Evolutionary conservation across 1,139 yeast species (phyloP), one percentile per base, ranked within the genome.

Genomic region (Lodderomyces metapsilosis): DNA sequence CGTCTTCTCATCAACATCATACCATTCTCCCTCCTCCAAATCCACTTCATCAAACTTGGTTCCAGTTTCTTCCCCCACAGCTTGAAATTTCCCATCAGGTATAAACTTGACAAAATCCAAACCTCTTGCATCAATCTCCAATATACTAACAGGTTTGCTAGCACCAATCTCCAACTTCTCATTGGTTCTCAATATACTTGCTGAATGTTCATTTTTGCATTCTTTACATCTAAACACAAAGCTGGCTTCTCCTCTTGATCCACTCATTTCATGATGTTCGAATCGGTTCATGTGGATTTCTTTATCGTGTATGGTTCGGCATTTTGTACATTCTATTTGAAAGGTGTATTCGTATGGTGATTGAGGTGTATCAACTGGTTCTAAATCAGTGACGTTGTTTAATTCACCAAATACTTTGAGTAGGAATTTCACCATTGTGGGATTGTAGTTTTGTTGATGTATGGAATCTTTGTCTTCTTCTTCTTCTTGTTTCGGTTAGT

Each of bases 1-100:
- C 4, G 87, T 83, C 54, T 82, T 78, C 45, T 92, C 98, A 58
- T 92, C 98, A 58, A 91, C 94, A 56, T 92, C 98, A 59, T 83
- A 92, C 95, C 96, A 91, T 58, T 92, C 98, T 36, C 78, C 80
- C 33, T 88, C 97, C 34, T 74, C 77, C 40, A 88, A 63, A 44
- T 84, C 88, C n/a, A 88, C 76, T 16, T 83, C 88, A 10, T 58
- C 59, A 53, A 86, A 87, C 43, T 58, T 62, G 2, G 86, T 71
- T 8, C 63, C 60, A 2, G 79, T 62, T 13, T 77, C 81, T 7
- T 61, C 65, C 3, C 88, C 87, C 35, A 61, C 65, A 45, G 91
- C 87, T 38, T 66, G 65, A 58, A 88, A 87, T 39, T 66, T 67
- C 1, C 95, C 92, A 51, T 73, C 76, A 0, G 95, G 86, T 20